phyloP scores from a whole-genome alignment of 345 rosid genomes.

The Garcia nutans region DNA sequence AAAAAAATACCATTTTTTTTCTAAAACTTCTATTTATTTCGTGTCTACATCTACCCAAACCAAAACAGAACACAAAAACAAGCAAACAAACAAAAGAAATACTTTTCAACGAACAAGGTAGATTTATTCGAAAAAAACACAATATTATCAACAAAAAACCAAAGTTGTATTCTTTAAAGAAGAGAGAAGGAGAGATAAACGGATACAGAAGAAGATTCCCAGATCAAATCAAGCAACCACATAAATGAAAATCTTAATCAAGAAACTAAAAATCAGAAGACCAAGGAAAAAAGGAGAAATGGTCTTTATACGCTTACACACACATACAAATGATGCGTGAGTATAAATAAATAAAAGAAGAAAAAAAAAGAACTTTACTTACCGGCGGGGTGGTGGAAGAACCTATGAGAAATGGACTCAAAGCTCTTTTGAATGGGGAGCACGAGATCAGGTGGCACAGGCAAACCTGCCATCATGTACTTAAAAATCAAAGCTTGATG shows the following conservation, averaged over 20 bases:
- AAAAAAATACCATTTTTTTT: neutral
- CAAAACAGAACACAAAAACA: neutral
- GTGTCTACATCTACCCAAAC: neutral
- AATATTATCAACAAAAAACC: neutral
- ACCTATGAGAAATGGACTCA: slow-evolving; percentile 48
- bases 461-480: slow-evolving; percentile 59
- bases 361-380: slow-evolving; percentile 5
- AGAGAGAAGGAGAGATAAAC: neutral
- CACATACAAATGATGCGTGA: neutral
- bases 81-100: neutral
- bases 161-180: neutral
- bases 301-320: too few species aligned
- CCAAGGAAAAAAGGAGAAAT: neutral
- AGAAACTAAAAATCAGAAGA: neutral
- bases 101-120: neutral
- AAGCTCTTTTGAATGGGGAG: slow-evolving; percentile 53
- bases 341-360: too few species aligned
- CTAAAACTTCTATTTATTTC: neutral
- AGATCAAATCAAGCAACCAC: slow-evolving; percentile 16
- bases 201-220: slow-evolving; percentile 3
- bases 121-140: neutral
- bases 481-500: slow-evolving; percentile 62
- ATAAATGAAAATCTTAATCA: neutral
- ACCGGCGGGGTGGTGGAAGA: slow-evolving; percentile 51
- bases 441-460: slow-evolving; percentile 57